Evolutionary conservation across 1,284 basidiomycete species (phyloP).

Genomic region (Anthracocystis walkeri): DNA sequence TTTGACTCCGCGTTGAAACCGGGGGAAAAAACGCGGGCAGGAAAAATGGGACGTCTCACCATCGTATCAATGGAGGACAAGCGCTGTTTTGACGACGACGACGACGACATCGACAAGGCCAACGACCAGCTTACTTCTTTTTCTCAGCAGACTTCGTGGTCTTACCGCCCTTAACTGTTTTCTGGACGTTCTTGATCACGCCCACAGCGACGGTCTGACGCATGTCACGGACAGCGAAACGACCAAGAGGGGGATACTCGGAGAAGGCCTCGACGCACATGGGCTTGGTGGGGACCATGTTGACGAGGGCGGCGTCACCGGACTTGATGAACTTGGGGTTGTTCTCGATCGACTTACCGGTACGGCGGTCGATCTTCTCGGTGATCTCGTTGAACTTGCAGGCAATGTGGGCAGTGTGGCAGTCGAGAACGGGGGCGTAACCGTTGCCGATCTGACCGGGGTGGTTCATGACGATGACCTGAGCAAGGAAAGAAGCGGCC

Average conservation of each 20-base stretch:
- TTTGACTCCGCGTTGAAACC: constrained; percentile 49
- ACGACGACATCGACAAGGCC: background rate
- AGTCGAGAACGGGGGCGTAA: constrained; percentile 98
- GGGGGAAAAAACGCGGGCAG: constrained; percentile 30
- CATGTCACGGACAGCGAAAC: constrained; percentile 80
- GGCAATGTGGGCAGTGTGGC: constrained; percentile 99
- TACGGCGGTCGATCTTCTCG: constrained; percentile 97
- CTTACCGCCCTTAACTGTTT: constrained; percentile 72
- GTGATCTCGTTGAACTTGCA: constrained; percentile 99
- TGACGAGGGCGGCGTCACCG: constrained; percentile 85
- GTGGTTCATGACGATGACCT: constrained; percentile 99
- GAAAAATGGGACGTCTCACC: background rate
- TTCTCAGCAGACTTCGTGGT: constrained; percentile 95
- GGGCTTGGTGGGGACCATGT: constrained; percentile 95
- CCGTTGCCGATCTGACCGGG: constrained; percentile 99
- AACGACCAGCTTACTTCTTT: constrained; percentile 57
- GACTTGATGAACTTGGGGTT: constrained; percentile 86
- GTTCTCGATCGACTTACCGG: constrained; percentile 90
- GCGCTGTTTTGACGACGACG: background rate
- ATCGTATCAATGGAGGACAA: background rate
- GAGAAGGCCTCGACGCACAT: constrained; percentile 98
- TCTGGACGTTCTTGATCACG: constrained; percentile 81
- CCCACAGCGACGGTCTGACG: constrained; percentile 78
- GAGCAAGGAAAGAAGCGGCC: constrained; percentile 98
- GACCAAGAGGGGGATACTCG: constrained; percentile 98